Base-by-base conservation (phyloP, 805 yeast genomes). In the Lipomyces mesembrius region DNA sequence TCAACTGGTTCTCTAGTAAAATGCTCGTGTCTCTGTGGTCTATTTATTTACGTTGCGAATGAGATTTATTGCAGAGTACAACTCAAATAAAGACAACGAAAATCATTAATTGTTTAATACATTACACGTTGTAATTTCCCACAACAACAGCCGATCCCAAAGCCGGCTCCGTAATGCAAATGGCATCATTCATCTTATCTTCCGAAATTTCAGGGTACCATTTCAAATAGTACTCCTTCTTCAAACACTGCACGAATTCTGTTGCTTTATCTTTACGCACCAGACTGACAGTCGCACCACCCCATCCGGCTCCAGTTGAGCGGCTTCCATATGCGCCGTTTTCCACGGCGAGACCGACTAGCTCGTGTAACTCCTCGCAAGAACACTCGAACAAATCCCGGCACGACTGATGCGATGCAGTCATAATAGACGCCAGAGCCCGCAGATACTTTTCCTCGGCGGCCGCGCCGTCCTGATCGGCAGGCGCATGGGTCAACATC, bases 281-380 rank as follows among this genome's bases (percentile, higher is more conserved):
- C 64, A 88, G 77, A 74, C 88, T 90, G n/a, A 88, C 89, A 0
- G 89, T 81, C 37, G 88, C 85, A 5, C 92, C 92, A 43, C 92
- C 92, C 83, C 87, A 88, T 3, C 93, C 93, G 22, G 93, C 92
- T 34, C 92, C 93, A 9, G 92, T 88, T n/a, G 87, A 82, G 63
- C 93, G 81, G 0, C 90, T 85, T 20, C 92, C 92, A 66, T 77
- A 80, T 0, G 90, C 80, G 2, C 92, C 92, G 67, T 83, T 81
- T 1, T 70, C 74, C 53, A 79, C 74, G 2, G 90, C 91, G 61
- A 88, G 82, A 8, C 74, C 63, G 73, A 89, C 85, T 52, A 88
- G 75, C 12, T 77, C 75, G 63, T 88, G 85, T 63, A 87, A 82
- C 67, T 83, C 87, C 0, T 80, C 81, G 69, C 84, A 83, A 2